Evolutionary conservation across 2,329 filamentous ascomycete genomes (phyloP).

Genomic region (Amauroascus niger): DNA sequence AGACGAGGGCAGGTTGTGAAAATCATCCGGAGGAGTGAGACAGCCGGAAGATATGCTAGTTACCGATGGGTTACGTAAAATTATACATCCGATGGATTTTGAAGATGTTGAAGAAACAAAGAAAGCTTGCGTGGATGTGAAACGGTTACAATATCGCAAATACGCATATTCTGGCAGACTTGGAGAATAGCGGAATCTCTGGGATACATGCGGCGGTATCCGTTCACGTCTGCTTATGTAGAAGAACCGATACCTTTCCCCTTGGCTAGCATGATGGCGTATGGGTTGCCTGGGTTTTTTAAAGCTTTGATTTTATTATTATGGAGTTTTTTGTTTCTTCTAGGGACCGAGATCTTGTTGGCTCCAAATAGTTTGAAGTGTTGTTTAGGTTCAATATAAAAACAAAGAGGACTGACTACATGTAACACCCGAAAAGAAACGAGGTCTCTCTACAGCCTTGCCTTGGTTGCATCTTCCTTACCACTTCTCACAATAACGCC

Average conservation of each 20-base stretch:
- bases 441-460: slow-evolving; percentile 7
- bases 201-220: background rate
- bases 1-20: slow-evolving; percentile 92
- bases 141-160: background rate
- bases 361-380: background rate
- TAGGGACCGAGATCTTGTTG: background rate
- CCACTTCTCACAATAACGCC: slow-evolving; percentile 11
- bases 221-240: background rate
- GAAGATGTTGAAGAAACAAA: background rate
- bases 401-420: background rate
- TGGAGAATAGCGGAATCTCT: background rate
- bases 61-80: slow-evolving; percentile 61
- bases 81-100: background rate
- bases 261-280: slow-evolving; percentile 4
- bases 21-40: slow-evolving; percentile 93
- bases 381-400: background rate
- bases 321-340: too few species aligned
- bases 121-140: background rate
- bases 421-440: background rate
- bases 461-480: background rate
- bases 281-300: background rate
- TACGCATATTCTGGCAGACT: background rate
- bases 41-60: slow-evolving; percentile 90
- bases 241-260: background rate
- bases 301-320: background rate